Evolutionary conservation across 257 asterid genomes (phyloP), one percentile per base, ranked within the genome.

Genomic region (Catharanthus roseus): DNA sequence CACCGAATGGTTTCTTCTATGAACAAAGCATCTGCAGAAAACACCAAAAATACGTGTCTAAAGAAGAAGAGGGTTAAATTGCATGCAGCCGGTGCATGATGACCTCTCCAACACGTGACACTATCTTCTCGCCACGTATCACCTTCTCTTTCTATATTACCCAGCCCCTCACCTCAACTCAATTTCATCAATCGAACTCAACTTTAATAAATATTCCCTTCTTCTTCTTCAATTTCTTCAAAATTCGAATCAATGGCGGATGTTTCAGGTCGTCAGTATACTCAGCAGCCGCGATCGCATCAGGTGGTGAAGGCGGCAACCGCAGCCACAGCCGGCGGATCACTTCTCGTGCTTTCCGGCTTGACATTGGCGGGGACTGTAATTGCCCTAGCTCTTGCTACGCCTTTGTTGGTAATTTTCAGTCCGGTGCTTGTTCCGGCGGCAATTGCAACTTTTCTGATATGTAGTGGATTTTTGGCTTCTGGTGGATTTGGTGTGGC

Each of bases 401-500:
- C 95, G 0, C 97, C 97, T 0, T 77, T 89, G 73, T 84, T 91
- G 38, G 96, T 89, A 31, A 86, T 91, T 65, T 91, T 91, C 73
- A 91, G 96, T 82, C 96, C 97, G 16, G 93, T 91, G 3, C 85
- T 91, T 0, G 90, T 89, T 2, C 96, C 97, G 10, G 96, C 97
- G 3, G 77, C 72, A 28, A 45, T 85, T 1, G 78, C 93, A 0
- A 28, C 84, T 6, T 87, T 86, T 53, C 0, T 83, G 70, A 34
- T 91, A 38, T 56, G 57, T 2, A 50, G 87, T 0, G 97, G 97
- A 10, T 86, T 91, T 28, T 31, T 89, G 77, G 89, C 89, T 11
- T 89, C 96, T 0, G 96, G 96, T 1, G 95, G 95, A 1, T 91
- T 89, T 10, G 96, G 95, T 0, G 86, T 87, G 58, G 95, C 97